Evolutionary conservation across 1,284 basidiomycete species (phyloP).

Genomic region (Ceratobasidium sp.): DNA sequence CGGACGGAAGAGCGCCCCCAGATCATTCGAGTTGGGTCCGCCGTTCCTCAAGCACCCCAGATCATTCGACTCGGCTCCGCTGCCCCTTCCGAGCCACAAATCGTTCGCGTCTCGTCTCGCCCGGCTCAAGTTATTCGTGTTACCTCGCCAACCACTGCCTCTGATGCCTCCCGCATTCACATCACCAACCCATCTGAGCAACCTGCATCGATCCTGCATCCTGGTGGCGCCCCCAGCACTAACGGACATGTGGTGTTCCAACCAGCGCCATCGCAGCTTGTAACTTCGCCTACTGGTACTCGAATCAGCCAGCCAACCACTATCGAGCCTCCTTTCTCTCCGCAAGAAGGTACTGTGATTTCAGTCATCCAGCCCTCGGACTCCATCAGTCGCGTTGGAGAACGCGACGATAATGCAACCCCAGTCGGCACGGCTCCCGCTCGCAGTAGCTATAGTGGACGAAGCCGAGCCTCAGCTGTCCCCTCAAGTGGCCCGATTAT

Average conservation of each 20-base stretch:
- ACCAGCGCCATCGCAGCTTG: not conserved
- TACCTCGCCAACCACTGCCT: conserved; percentile 33
- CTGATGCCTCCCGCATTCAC: conserved; percentile 30
- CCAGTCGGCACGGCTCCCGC: conserved; percentile 10
- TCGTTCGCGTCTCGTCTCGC: conserved; percentile 39
- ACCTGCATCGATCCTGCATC: conserved; percentile 22
- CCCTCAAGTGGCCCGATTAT: conserved; percentile 22
- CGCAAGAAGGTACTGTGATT: conserved; percentile 14
- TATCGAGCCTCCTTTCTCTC: conserved; percentile 20
- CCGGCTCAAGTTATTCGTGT: conserved; percentile 35
- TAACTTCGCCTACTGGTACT: conserved; percentile 1
- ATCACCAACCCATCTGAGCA: conserved; percentile 23
- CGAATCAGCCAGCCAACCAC: conserved; percentile 29
- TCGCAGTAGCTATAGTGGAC: conserved; percentile 11
- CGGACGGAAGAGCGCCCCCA: conserved; percentile 20
- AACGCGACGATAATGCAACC: conserved; percentile 18
- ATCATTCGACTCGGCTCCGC: conserved; percentile 35
- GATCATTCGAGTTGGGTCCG: conserved; percentile 30
- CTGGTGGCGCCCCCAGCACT: conserved; percentile 2
- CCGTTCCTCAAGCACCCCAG: conserved; percentile 25
- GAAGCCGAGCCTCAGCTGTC: conserved; percentile 4
- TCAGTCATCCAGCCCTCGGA: conserved; percentile 26
- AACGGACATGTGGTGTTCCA: conserved; percentile 18
- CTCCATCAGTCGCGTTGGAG: conserved; percentile 30
- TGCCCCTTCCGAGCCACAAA: conserved; percentile 36